These are phyloP conservation scores for Avena eriantha DNA, from an alignment of 176 grass and related monocot species.

Conservation along the genomic window DNA sequence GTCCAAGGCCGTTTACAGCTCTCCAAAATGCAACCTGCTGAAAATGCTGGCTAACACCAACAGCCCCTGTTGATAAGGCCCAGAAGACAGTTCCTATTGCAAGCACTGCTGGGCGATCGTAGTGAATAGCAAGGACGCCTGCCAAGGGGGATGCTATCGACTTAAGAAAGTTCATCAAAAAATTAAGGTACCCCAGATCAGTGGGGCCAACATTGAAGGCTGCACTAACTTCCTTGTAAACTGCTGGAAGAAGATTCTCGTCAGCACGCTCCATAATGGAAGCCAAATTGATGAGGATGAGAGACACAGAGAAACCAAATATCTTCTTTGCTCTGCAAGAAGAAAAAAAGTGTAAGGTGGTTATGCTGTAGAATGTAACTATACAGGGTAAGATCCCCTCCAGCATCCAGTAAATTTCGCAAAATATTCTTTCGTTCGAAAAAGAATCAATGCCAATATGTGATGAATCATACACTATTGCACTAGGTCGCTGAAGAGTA, in stretches of 20 bases:
- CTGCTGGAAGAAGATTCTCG: constrained; percentile 90
- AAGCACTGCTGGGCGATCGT: no score
- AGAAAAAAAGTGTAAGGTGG: constrained; percentile 1
- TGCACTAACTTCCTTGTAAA: constrained; percentile 97
- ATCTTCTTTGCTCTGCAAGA: constrained; percentile 78
- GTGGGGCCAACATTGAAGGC: constrained; percentile 85
- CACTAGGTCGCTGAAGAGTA: background rate
- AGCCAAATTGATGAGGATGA: constrained; percentile 91
- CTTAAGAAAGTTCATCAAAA: no score
- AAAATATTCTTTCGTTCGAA: constrained; percentile 7
- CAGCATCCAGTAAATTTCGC: background rate
- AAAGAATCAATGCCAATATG: background rate
- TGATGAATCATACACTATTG: background rate
- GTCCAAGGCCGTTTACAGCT: no score
- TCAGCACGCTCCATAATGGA: constrained; percentile 82
- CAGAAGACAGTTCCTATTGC: no score
- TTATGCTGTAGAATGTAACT: background rate
- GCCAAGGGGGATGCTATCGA: no score
- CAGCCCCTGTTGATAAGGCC: no score
- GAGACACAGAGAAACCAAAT: constrained; percentile 92
- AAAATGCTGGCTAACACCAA: no score
- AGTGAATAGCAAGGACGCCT: no score
- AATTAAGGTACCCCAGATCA: constrained; percentile 69
- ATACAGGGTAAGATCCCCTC: background rate
- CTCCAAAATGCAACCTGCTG: no score